Base-by-base conservation (phyloP, 371 early-diverging fungal genomes). In the Rhizopus stolonifer region DNA sequence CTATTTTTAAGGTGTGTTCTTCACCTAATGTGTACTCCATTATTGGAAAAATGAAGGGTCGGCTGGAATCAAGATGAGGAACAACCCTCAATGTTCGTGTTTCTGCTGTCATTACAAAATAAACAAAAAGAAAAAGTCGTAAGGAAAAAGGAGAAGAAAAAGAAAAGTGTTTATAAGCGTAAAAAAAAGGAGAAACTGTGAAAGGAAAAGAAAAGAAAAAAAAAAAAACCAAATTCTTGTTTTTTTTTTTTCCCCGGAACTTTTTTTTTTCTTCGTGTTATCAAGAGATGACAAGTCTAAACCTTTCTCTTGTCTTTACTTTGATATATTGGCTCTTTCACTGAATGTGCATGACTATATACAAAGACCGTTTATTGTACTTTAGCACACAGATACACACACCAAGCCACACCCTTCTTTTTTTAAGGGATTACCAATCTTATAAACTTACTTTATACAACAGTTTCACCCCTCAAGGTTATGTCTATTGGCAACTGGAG, bases 1-100 rank as follows among this genome's bases (percentile, higher is more conserved):
- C 89, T 43, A 90, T 81, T 52, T 83, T 87, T 18, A 90, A 56
- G 1, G 79, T 63, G 24, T 75, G 69, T 36, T 76, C 72, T 34
- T 81, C 81, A 4, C 79, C 66, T 8, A 90, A 75, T 21, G 81
- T 79, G 25, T 85, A 81, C 63, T 88, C 88, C 52, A 90, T 85
- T 18, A 84, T 81, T 14, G 85, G 87, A 72, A 90, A 90, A 45
- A 86, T 82, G 23, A 89, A 75, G 23, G 87, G 83, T 31, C 83
- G 77, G 29, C 79, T 77, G 11, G 61, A 73, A 33, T 86, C 85
- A 46, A 84, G 69, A 67, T 85, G 83, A 46, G 87, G 87, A 32
- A 82, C 84, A 19, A 87, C 74, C 8, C 87, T 82, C 29, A 87
- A 73, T 52, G 77, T 81, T 25, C 50, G 57, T 22, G 14, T 18